phyloP scores from a whole-genome alignment of 73 alveolate genomes.

The Halteria grandinella region DNA sequence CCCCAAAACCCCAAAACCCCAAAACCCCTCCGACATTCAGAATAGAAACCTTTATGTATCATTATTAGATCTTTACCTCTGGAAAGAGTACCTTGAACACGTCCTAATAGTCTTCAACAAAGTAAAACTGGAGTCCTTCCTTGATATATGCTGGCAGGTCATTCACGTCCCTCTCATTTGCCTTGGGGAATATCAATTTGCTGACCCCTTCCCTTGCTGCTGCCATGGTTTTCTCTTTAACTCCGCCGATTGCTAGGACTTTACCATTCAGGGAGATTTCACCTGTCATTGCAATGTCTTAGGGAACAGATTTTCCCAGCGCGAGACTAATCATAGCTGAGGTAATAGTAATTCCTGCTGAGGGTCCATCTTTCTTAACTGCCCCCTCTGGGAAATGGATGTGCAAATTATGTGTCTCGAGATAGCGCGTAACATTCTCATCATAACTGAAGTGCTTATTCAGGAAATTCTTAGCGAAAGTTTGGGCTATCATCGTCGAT shows the following conservation, averaged over 20 bases:
- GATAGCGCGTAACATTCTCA: neutral
- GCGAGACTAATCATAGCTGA: slow-evolving; percentile 81
- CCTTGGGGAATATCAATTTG: slow-evolving; percentile 71
- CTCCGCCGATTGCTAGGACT: slow-evolving; percentile 88
- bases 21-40: neutral
- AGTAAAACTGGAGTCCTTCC: slow-evolving; percentile 53
- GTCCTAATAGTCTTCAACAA: slow-evolving; percentile 63
- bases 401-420: slow-evolving; percentile 71
- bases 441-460: slow-evolving; percentile 50
- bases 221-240: slow-evolving; percentile 85
- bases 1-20: slow-evolving; percentile 2
- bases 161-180: slow-evolving; percentile 47
- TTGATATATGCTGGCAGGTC: slow-evolving; percentile 51
- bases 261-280: slow-evolving; percentile 88
- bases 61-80: too few species aligned
- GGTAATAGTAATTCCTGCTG: slow-evolving; percentile 92
- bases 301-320: slow-evolving; percentile 64
- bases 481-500: slow-evolving; percentile 74
- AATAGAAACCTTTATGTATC: too few species aligned
- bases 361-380: slow-evolving; percentile 88
- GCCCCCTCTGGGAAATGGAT: slow-evolving; percentile 93
- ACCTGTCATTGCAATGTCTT: slow-evolving; percentile 90
- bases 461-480: slow-evolving; percentile 76
- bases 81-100: slow-evolving; percentile 61
- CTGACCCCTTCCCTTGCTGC: slow-evolving; percentile 84